Evolutionary conservation across 148 eudicot species (phyloP).

Genomic region (Vaccinium macrocarpon): DNA sequence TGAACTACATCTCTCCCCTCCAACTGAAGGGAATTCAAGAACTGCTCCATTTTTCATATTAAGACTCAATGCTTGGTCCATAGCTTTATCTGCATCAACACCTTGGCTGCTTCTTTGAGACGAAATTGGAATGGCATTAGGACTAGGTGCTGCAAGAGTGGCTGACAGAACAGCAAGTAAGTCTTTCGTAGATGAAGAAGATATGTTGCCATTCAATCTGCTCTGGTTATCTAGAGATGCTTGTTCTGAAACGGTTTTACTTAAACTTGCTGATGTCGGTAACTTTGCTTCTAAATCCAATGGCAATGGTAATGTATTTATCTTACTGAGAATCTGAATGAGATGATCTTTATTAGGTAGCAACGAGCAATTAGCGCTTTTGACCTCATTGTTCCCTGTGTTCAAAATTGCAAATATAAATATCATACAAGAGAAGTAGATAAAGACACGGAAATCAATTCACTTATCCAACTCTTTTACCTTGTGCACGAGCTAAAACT

Average conservation of each 20-base stretch:
- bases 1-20: constrained; percentile 64
- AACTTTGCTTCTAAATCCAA: constrained; percentile 32
- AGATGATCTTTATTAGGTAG: constrained; percentile 60
- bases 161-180: constrained; percentile 54
- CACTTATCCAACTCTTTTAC: constrained; percentile 20
- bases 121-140: constrained; percentile 27
- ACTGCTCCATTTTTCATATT: constrained; percentile 25
- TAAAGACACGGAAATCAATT: neutral
- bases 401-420: neutral
- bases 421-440: neutral
- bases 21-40: constrained; percentile 30
- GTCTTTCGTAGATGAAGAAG: constrained; percentile 55
- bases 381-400: constrained; percentile 54
- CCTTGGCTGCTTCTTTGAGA: constrained; percentile 39
- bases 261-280: constrained; percentile 21
- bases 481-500: constrained; percentile 46
- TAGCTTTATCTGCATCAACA: constrained; percentile 29
- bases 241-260: constrained; percentile 21
- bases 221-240: constrained; percentile 26
- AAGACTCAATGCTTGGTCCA: constrained; percentile 25
- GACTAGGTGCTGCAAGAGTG: constrained; percentile 34
- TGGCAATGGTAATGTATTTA: constrained; percentile 61
- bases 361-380: constrained; percentile 29
- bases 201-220: constrained; percentile 25
- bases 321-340: constrained; percentile 62